phyloP scores from a whole-genome alignment of 2,329 filamentous ascomycete genomes.

The Tolypocladium tropicale region DNA sequence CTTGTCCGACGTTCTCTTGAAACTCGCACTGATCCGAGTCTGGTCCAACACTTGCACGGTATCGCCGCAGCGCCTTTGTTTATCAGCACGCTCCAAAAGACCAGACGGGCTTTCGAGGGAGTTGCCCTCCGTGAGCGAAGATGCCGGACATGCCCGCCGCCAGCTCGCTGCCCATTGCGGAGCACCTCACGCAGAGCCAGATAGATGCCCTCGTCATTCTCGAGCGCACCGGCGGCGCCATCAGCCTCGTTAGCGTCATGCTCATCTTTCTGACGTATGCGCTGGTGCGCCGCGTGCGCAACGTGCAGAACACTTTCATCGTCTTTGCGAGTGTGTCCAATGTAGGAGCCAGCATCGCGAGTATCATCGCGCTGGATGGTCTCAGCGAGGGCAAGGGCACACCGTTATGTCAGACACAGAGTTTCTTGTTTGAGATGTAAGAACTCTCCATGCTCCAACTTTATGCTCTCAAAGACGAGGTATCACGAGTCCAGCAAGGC shows the following conservation, averaged over 20 bases:
- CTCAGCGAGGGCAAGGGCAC: conserved; percentile 42
- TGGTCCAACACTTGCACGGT: neutral
- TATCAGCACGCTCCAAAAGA: too few relatives aligned
- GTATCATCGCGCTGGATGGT: conserved; percentile 59
- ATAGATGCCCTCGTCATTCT: conserved; percentile 32
- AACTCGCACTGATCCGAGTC: neutral
- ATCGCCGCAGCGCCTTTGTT: neutral
- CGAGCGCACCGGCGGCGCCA: conserved; percentile 42
- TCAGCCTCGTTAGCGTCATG: conserved; percentile 41
- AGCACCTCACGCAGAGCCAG: conserved; percentile 24
- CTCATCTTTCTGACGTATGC: conserved; percentile 43
- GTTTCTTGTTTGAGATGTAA: conserved; percentile 57
- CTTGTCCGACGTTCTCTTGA: neutral
- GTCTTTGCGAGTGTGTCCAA: conserved; percentile 51
- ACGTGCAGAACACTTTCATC: conserved; percentile 52
- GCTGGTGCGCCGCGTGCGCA: conserved; percentile 40
- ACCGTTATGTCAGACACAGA: conserved; percentile 50
- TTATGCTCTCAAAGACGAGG: conserved; percentile 21
- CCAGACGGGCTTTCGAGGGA: too few relatives aligned
- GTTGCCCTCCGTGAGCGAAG: neutral
- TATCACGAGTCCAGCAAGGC: too few relatives aligned
- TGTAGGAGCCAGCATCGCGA: conserved; percentile 51
- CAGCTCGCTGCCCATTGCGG: conserved; percentile 3
- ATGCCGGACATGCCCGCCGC: neutral
- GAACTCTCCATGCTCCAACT: conserved; percentile 17